Percentiles rank a stretch among this genome's conserved stretches.
Evolutionary conservation across 495 filamentous ascomycete genomes (phyloP).

Genomic region (Pyrenula aspistea): DNA sequence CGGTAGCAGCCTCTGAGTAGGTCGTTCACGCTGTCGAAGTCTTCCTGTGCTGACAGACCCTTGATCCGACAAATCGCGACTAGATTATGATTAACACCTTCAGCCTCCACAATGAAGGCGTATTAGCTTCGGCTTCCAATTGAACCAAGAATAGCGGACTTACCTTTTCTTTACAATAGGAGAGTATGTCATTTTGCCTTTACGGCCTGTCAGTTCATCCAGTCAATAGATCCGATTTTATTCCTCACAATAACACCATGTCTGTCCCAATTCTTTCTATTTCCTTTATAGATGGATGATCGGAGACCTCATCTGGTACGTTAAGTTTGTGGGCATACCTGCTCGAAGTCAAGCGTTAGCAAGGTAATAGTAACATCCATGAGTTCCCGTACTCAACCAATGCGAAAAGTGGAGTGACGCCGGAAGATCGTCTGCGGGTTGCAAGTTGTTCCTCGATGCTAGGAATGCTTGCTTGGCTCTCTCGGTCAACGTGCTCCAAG

Average conservation of each 20-base stretch:
- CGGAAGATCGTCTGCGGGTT: slow-evolving; percentile 13
- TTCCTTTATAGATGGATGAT: slow-evolving; percentile 14
- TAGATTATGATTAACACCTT: slow-evolving; percentile 19
- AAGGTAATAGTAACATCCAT: not conserved
- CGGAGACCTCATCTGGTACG: slow-evolving; percentile 19
- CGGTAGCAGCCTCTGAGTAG: slow-evolving; percentile 16
- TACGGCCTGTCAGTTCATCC: not conserved
- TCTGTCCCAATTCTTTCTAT: slow-evolving; percentile 19
- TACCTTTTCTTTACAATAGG: slow-evolving; percentile 19
- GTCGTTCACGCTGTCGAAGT: slow-evolving; percentile 16
- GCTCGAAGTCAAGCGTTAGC: not conserved
- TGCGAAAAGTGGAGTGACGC: slow-evolving; percentile 17
- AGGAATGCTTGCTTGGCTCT: slow-evolving; percentile 5
- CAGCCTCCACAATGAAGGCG: slow-evolving; percentile 7
- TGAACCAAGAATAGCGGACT: not conserved
- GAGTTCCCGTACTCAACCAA: slow-evolving; percentile 15
- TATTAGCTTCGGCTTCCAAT: not conserved
- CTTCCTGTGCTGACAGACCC: slow-evolving; percentile 16
- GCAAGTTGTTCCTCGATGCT: slow-evolving; percentile 14
- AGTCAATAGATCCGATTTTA: not conserved
- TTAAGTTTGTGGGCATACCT: slow-evolving; percentile 18
- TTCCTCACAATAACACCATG: slow-evolving; percentile 16
- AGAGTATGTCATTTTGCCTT: slow-evolving; percentile 22
- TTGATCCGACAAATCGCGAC: slow-evolving; percentile 14
- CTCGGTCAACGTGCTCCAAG: slow-evolving; percentile 13